These are phyloP conservation scores for Sporisorium exsertum DNA, from an alignment of 1,284 basidiomycete species.

Conservation along the genomic window DNA sequence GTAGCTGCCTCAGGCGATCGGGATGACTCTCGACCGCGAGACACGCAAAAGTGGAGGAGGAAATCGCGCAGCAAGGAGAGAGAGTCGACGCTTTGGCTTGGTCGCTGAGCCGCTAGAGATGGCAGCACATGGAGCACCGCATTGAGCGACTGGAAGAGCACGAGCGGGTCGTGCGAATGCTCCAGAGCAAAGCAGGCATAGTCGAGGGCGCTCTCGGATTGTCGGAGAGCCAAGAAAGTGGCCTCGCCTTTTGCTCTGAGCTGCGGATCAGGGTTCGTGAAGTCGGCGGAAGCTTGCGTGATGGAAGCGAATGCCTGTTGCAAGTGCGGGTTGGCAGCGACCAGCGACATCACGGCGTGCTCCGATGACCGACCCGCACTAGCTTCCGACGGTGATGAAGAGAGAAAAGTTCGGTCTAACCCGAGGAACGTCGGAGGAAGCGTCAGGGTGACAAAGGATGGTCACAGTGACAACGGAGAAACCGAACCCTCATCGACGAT, in stretches of 20 bases:
- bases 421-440: background rate
- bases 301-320: constrained; percentile 51
- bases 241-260: constrained; percentile 53
- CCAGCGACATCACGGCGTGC: constrained; percentile 36
- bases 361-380: constrained; percentile 18
- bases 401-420: background rate
- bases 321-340: constrained; percentile 48
- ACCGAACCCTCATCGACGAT: background rate
- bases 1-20: constrained; percentile 21
- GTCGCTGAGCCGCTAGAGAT: constrained; percentile 29
- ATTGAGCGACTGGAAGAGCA: constrained; percentile 57
- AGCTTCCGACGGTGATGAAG: background rate
- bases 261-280: constrained; percentile 55
- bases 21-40: constrained; percentile 34
- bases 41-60: constrained; percentile 49
- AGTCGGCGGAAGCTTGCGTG: constrained; percentile 51
- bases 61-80: constrained; percentile 53
- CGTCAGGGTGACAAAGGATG: background rate
- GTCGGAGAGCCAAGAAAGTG: constrained; percentile 55
- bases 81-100: constrained; percentile 26
- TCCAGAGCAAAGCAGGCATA: constrained; percentile 55
- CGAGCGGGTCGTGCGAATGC: constrained; percentile 53
- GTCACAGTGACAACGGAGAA: background rate
- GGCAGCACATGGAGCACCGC: constrained; percentile 50
- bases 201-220: constrained; percentile 53